These are phyloP conservation scores for Penicillium sp. DNA, from an alignment of 2,329 filamentous ascomycete species.

Conservation along the genomic window DNA sequence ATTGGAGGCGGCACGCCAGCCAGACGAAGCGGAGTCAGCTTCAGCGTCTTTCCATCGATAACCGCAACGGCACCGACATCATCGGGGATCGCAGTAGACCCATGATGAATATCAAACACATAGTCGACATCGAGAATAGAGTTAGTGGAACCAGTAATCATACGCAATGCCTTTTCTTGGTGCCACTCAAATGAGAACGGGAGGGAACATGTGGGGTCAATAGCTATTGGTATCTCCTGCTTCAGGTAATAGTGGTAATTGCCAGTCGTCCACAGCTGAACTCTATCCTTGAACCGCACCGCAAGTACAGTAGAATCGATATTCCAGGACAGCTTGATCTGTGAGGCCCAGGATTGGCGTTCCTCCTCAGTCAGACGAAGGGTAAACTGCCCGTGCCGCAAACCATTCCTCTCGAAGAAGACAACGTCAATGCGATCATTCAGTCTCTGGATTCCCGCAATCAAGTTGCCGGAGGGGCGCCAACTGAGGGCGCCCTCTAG, in stretches of 20 bases:
- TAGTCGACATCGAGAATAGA: slow-evolving; percentile 65
- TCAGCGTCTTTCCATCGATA: slow-evolving; percentile 76
- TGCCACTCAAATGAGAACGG: slow-evolving; percentile 66
- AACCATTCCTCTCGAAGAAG: slow-evolving; percentile 96
- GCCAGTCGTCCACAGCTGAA: slow-evolving; percentile 96
- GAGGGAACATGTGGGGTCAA: slow-evolving; percentile 23
- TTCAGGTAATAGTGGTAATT: slow-evolving; percentile 99
- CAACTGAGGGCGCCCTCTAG: slow-evolving; percentile 87
- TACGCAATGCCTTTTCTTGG: slow-evolving; percentile 74
- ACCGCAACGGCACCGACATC: slow-evolving; percentile 81
- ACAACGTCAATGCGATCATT: slow-evolving; percentile 73
- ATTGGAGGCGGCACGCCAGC: slow-evolving; percentile 92
- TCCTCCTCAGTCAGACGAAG: slow-evolving; percentile 67
- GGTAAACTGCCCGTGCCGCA: slow-evolving; percentile 93
- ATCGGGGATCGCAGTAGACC: slow-evolving; percentile 68
- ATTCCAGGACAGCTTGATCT: slow-evolving; percentile 80
- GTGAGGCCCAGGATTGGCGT: slow-evolving; percentile 54
- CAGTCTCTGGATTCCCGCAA: slow-evolving; percentile 80
- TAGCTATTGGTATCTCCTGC: slow-evolving; percentile 68
- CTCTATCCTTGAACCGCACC: slow-evolving; percentile 68
- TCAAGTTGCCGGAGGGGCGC: slow-evolving; percentile 86
- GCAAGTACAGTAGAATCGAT: slow-evolving; percentile 88
- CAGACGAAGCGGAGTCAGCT: slow-evolving; percentile 79
- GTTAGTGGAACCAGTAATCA: slow-evolving; percentile 57
- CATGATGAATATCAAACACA: slow-evolving; percentile 66